Evolutionary conservation across 768 basidiomycete species (phyloP).

Genomic region (Boletus bicolor): DNA sequence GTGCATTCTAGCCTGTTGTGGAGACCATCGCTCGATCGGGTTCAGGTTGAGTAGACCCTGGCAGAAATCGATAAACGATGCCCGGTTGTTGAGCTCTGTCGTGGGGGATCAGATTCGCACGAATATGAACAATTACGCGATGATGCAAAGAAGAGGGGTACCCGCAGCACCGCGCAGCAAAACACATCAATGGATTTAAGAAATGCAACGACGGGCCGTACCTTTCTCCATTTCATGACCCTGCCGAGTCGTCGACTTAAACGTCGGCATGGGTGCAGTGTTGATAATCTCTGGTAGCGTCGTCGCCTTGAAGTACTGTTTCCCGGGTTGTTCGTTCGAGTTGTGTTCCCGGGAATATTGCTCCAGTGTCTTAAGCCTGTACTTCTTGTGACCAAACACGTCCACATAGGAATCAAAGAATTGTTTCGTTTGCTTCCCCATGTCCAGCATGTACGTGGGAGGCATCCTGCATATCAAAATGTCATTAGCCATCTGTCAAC

Average conservation of each 20-base stretch:
- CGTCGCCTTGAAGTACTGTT: conserved; percentile 97
- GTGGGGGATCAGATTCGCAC: conserved; percentile 16
- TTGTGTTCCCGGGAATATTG: conserved; percentile 96
- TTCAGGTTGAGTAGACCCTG: conserved; percentile 92
- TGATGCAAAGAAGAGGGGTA: neutral
- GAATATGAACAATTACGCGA: conserved; percentile 8
- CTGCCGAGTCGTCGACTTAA: conserved; percentile 70
- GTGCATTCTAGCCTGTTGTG: conserved; percentile 92
- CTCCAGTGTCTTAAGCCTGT: conserved; percentile 84
- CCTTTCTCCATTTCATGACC: conserved; percentile 89
- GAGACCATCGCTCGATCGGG: conserved; percentile 94
- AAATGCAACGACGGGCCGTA: conserved; percentile 30
- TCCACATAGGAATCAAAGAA: conserved; percentile 87
- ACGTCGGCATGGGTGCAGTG: conserved; percentile 87
- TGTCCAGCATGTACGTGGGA: conserved; percentile 89
- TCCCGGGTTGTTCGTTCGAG: conserved; percentile 94
- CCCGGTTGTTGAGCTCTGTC: conserved; percentile 87
- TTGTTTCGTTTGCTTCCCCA: conserved; percentile 90
- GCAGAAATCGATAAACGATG: conserved; percentile 97
- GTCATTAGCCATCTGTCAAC: neutral
- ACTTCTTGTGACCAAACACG: conserved; percentile 75
- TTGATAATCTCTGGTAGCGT: conserved; percentile 95
- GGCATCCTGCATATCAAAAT: conserved; percentile 58
- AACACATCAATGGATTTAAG: neutral
- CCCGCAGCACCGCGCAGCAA: neutral